Percentiles rank a stretch among this genome's conserved stretches.
phyloP scores from a whole-genome alignment of 1,284 basidiomycete species.

The Melampsora americana region DNA sequence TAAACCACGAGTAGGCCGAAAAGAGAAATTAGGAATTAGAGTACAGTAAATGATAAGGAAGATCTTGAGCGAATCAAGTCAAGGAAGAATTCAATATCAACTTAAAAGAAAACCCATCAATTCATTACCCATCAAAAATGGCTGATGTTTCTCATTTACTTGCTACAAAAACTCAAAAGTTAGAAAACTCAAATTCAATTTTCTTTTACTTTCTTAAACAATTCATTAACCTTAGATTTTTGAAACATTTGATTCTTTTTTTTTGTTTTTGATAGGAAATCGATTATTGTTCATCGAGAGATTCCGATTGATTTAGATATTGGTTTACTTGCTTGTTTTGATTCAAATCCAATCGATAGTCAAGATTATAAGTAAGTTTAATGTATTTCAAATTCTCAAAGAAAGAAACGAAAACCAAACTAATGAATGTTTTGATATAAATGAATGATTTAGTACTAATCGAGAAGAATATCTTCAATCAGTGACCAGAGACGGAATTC shows the following conservation, averaged over 20 bases:
- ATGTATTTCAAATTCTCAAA: not conserved
- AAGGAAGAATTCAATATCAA: no score
- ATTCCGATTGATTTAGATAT: conserved; percentile 76
- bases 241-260: not conserved
- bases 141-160: conserved; percentile 40
- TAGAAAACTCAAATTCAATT: not conserved
- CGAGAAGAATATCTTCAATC: conserved; percentile 75
- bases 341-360: conserved; percentile 77
- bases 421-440: not conserved
- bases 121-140: conserved; percentile 16
- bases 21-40: not conserved
- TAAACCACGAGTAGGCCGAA: not conserved
- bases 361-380: conserved; percentile 72
- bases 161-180: conserved; percentile 2
- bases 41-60: no score
- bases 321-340: conserved; percentile 78
- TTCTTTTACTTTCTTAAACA: not conserved
- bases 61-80: no score
- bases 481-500: conserved; percentile 79
- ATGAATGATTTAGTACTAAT: conserved; percentile 63
- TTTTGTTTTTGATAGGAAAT: conserved; percentile 59
- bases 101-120: no score
- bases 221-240: not conserved
- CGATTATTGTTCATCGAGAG: conserved; percentile 70
- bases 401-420: not conserved